Conservation (phyloP, 1,284 basidiomycete species). For the Flammula alnicola region DNA sequence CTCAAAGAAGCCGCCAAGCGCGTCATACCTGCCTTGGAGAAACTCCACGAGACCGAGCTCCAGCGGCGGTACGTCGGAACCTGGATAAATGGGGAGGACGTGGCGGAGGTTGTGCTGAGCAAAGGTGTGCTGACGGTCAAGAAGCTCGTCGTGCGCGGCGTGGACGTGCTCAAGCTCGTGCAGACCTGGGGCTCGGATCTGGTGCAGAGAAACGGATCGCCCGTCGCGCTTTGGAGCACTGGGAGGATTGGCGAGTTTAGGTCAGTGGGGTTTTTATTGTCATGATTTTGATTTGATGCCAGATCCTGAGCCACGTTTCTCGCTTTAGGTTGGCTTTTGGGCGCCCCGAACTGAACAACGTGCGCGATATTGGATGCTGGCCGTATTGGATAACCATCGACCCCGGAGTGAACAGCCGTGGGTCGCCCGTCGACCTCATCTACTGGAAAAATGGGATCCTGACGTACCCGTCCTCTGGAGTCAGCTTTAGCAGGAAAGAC, state of each 20-base stretch:
- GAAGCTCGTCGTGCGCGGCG: slow-evolving; percentile 36
- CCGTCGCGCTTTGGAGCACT: slow-evolving; percentile 41
- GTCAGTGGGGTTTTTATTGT: no score
- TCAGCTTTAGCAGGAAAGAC: slow-evolving; percentile 24
- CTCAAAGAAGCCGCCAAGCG: slow-evolving; percentile 41
- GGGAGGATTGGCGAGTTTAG: slow-evolving; percentile 44
- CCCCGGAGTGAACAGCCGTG: slow-evolving; percentile 26
- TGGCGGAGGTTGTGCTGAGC: slow-evolving; percentile 35
- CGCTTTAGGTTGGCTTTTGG: slow-evolving; percentile 39
- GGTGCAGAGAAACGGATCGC: slow-evolving; percentile 12
- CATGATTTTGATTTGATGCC: no score
- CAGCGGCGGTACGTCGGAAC: slow-evolving; percentile 38
- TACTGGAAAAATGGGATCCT: slow-evolving; percentile 35
- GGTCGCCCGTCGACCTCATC: slow-evolving; percentile 37
- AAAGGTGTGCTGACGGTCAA: slow-evolving; percentile 41
- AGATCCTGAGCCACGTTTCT: no score
- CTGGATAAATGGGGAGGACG: slow-evolving; percentile 34
- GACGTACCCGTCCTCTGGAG: slow-evolving; percentile 37
- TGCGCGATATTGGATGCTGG: slow-evolving; percentile 31
- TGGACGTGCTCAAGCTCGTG: slow-evolving; percentile 37
- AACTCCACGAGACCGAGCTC: slow-evolving; percentile 34
- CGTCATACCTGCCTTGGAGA: slow-evolving; percentile 47
- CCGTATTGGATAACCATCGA: slow-evolving; percentile 39
- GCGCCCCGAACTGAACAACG: slow-evolving; percentile 30
- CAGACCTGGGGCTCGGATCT: slow-evolving; percentile 21